These are phyloP conservation scores for Epichloe elymi DNA, from an alignment of 2,329 filamentous ascomycete species.

Conservation along the genomic window DNA sequence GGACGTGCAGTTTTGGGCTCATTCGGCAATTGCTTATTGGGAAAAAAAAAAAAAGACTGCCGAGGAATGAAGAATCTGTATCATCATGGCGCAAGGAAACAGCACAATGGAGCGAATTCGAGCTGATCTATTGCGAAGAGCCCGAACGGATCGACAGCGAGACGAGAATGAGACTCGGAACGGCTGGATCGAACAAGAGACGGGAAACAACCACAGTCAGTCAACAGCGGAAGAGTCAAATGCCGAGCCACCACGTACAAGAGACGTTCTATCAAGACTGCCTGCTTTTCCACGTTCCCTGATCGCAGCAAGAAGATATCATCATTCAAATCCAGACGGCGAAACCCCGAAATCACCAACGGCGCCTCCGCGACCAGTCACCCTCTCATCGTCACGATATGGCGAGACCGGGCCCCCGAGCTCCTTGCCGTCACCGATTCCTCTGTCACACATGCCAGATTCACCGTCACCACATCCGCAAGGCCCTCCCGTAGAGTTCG, in stretches of 20 bases:
- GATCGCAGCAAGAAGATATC: background rate
- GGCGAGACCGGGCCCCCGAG: slow-evolving; percentile 4
- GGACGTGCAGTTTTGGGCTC: too few relatives aligned
- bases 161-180: background rate
- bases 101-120: slow-evolving; percentile 20
- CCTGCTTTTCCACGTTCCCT: background rate
- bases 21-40: too few relatives aligned
- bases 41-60: background rate
- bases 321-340: background rate
- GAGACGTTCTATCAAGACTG: background rate
- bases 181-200: background rate
- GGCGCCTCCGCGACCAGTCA: slow-evolving; percentile 11
- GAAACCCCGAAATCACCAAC: slow-evolving; percentile 36
- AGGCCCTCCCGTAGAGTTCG: background rate
- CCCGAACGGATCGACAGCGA: slow-evolving; percentile 14
- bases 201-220: background rate
- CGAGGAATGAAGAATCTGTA: background rate
- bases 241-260: slow-evolving; percentile 1
- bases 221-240: slow-evolving; percentile 4
- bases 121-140: slow-evolving; percentile 19
- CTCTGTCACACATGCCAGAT: background rate
- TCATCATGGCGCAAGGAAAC: slow-evolving; percentile 11
- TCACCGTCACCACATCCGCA: background rate
- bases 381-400: slow-evolving; percentile 2
- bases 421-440: slow-evolving; percentile 6